A percentile compares a stretch with the other conserved stretches of the same genome.
Conservation (phyloP, 768 basidiomycete genomes). For the Coprinellus micaceus region DNA sequence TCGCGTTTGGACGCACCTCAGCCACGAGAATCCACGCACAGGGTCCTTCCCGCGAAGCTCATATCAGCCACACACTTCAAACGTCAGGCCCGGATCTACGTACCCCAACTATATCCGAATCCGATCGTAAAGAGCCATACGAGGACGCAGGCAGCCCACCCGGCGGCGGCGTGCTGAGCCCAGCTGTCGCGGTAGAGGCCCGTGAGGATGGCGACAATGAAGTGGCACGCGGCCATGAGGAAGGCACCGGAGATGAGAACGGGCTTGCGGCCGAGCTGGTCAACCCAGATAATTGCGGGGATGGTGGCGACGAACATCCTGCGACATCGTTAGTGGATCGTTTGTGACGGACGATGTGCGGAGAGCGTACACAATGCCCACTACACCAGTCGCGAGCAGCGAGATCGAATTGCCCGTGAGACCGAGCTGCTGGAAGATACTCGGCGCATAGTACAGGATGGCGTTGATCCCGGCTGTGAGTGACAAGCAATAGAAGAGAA, state of each 20-base stretch:
- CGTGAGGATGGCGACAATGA: constrained; percentile 65
- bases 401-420: constrained; percentile 58
- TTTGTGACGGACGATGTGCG: neutral
- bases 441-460: constrained; percentile 73
- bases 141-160: constrained; percentile 66
- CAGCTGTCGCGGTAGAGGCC: constrained; percentile 58
- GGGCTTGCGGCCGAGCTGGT: constrained; percentile 72
- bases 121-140: constrained; percentile 75
- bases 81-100: neutral
- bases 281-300: constrained; percentile 79
- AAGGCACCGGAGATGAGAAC: constrained; percentile 72
- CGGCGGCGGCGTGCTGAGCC: constrained; percentile 54
- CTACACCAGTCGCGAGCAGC: constrained; percentile 59
- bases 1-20: constrained; percentile 34
- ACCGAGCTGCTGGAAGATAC: constrained; percentile 61
- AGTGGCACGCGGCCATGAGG: constrained; percentile 68
- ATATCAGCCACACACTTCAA: neutral
- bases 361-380: constrained; percentile 64
- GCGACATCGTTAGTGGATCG: neutral
- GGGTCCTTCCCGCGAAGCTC: constrained; percentile 35
- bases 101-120: constrained; percentile 77
- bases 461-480: constrained; percentile 57
- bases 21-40: constrained; percentile 76
- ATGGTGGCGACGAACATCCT: constrained; percentile 77
- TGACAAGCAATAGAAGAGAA: neutral